phyloP scores from a whole-genome alignment of 2,329 filamentous ascomycete genomes.

The Xylariaceae sp. region DNA sequence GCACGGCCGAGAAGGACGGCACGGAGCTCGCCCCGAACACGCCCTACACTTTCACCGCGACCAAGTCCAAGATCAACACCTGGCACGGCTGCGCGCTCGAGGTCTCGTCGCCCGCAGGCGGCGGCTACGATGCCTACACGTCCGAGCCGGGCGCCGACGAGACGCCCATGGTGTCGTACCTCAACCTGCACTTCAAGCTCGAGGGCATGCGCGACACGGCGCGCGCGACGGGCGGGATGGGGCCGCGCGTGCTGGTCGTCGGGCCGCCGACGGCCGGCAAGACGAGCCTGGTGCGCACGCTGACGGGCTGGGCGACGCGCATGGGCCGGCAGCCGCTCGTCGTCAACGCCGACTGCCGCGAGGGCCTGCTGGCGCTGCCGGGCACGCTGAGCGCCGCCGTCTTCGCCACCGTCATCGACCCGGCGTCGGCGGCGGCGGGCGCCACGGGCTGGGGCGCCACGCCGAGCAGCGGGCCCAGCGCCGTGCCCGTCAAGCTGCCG shows the following conservation, averaged over 20 bases:
- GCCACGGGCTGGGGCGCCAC: constrained; percentile 82
- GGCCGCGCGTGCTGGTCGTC: constrained; percentile 77
- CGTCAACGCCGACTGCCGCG: constrained; percentile 75
- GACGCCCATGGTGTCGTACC: constrained; percentile 70
- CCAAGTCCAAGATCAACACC: constrained; percentile 82
- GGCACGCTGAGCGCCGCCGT: constrained; percentile 82
- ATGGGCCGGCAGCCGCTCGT: constrained; percentile 68
- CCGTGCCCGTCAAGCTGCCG: constrained; percentile 84
- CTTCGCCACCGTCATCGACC: constrained; percentile 79
- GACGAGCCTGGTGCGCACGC: constrained; percentile 67
- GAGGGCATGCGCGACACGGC: constrained; percentile 62
- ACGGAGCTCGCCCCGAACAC: constrained; percentile 81
- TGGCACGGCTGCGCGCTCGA: constrained; percentile 88
- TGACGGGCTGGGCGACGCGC: constrained; percentile 73
- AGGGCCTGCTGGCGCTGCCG: constrained; percentile 70
- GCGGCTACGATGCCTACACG: constrained; percentile 38
- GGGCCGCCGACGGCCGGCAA: constrained; percentile 76
- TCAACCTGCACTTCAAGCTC: constrained; percentile 84
- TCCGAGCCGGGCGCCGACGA: constrained; percentile 66
- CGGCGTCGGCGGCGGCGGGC: too few relatives aligned
- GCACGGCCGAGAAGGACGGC: constrained; percentile 89
- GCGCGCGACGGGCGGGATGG: constrained; percentile 33
- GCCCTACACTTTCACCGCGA: constrained; percentile 71
- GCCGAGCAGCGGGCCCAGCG: constrained; percentile 82
- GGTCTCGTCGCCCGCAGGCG: constrained; percentile 51